Base-by-base conservation (phyloP, 768 basidiomycete species). In the Tulasnella sp. region DNA sequence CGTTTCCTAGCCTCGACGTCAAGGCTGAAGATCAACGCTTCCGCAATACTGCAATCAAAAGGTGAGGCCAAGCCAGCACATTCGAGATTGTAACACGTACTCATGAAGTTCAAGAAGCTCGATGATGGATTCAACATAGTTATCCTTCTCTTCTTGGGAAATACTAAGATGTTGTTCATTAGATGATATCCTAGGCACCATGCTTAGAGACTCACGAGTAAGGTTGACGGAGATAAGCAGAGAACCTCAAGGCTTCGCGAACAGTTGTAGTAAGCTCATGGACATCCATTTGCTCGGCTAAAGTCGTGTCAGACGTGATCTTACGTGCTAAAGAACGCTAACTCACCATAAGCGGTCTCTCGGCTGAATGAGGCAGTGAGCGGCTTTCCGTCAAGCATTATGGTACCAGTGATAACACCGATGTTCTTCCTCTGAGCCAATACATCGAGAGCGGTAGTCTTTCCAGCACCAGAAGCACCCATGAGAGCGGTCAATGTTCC, bases 241-340 rank as follows among this genome's bases (percentile, higher is more conserved):
- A 70, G 63, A 69, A 70, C 37, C 66, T 63, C 48, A 74, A 61
- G 2, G 71, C 68, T 51, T 74, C 71, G 43, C 72, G 66, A 42
- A 74, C 70, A n/a, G 74, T 76, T 3, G 70, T 64, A 1, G 73
- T 74, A 52, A 65, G 69, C 49, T 73, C 67, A 60, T 74, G 74
- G 9, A 69, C 60, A 56, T 70, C 70, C 53, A 63, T 64, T 54
- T 76, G 74, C 55, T 76, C 70, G 33, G 65, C 68, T 57, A 64
- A 66, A 7, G 63, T 64, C 44, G 67, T 67, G 32, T 65, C 64
- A 45, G 65, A 60, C 48, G 66, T 63, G 65, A 68, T 68, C 54
- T 60, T 58, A 25, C 41, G 48, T 22, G 59, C 63, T 37, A 64
- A 58, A 4, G 63, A 54, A 43, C 64, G 27, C 32, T 20, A 45